phyloP scores from a whole-genome alignment of 2,329 filamentous ascomycete genomes.

The Ophiocordyceps australis region DNA sequence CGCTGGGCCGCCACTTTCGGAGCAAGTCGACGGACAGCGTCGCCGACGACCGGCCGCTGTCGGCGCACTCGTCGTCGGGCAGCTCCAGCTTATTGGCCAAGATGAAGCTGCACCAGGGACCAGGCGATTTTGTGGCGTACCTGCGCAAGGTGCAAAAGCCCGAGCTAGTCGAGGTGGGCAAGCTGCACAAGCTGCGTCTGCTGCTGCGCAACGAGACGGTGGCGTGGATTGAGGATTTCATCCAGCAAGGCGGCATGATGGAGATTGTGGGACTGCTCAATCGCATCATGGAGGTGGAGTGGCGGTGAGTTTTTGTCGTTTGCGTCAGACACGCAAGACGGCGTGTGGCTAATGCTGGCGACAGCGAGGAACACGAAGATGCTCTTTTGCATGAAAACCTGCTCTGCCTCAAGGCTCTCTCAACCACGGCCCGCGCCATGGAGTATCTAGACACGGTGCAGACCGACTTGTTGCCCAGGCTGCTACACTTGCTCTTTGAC shows the following conservation, averaged over 20 bases:
- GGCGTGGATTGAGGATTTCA: constrained; percentile 85
- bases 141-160: constrained; percentile 66
- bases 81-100: constrained; percentile 43
- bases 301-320: constrained; percentile 50
- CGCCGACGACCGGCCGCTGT: constrained; percentile 37
- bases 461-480: constrained; percentile 62
- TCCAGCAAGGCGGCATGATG: constrained; percentile 76
- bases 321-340: neutral
- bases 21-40: constrained; percentile 59
- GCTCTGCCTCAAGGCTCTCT: constrained; percentile 83
- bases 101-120: constrained; percentile 55
- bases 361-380: constrained; percentile 88
- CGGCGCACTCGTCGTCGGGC: constrained; percentile 31
- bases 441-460: constrained; percentile 69
- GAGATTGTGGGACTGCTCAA: constrained; percentile 76
- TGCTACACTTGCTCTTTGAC: constrained; percentile 82
- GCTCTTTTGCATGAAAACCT: constrained; percentile 80
- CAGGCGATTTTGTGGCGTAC: constrained; percentile 75
- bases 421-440: constrained; percentile 75
- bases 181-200: constrained; percentile 80
- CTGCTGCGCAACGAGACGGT: constrained; percentile 89
- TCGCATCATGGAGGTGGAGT: constrained; percentile 89
- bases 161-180: constrained; percentile 77
- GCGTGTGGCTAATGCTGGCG: constrained; percentile 4
- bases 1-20: constrained; percentile 43